Conservation (phyloP, 2,329 filamentous ascomycete genomes). For the Fusarium nygamai region DNA sequence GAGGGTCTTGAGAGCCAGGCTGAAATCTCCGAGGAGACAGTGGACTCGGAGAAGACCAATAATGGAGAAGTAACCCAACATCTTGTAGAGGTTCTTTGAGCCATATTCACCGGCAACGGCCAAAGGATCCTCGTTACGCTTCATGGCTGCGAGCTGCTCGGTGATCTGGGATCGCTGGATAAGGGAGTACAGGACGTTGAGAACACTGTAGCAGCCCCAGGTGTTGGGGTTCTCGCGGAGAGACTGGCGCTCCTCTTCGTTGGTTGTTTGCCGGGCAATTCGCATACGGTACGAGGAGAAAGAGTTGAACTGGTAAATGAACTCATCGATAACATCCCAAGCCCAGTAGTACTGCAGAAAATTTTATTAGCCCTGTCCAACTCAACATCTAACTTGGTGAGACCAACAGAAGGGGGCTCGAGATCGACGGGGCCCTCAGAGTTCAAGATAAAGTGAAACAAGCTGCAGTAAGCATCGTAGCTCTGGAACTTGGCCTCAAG, state of each 20-base stretch:
- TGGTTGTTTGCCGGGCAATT: slow-evolving; percentile 82
- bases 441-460: slow-evolving; percentile 99
- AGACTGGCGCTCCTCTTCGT: slow-evolving; percentile 90
- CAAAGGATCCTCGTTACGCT: slow-evolving; percentile 89
- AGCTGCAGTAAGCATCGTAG: slow-evolving; percentile 99
- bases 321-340: slow-evolving; percentile 99
- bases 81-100: slow-evolving; percentile 91
- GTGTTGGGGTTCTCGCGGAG: slow-evolving; percentile 98
- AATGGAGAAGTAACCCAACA: slow-evolving; percentile 99
- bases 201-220: slow-evolving; percentile 99
- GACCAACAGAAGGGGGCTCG: slow-evolving; percentile 91
- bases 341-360: slow-evolving; percentile 91
- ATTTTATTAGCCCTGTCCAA: slow-evolving; percentile 31
- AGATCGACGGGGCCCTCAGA: slow-evolving; percentile 98
- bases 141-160: slow-evolving; percentile 94
- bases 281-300: slow-evolving; percentile 97
- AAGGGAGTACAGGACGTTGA: slow-evolving; percentile 98
- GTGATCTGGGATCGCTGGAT: slow-evolving; percentile 98
- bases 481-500: slow-evolving; percentile 98
- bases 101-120: slow-evolving; percentile 95
- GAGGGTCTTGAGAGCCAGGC: slow-evolving; percentile 96
- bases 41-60: slow-evolving; percentile 96
- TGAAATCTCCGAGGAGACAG: slow-evolving; percentile 96
- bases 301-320: slow-evolving; percentile 99
- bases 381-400: slow-evolving; percentile 16